These are phyloP conservation scores for Apostasia shenzhenica DNA, from an alignment of 106 monocot genomes.

Conservation along the genomic window DNA sequence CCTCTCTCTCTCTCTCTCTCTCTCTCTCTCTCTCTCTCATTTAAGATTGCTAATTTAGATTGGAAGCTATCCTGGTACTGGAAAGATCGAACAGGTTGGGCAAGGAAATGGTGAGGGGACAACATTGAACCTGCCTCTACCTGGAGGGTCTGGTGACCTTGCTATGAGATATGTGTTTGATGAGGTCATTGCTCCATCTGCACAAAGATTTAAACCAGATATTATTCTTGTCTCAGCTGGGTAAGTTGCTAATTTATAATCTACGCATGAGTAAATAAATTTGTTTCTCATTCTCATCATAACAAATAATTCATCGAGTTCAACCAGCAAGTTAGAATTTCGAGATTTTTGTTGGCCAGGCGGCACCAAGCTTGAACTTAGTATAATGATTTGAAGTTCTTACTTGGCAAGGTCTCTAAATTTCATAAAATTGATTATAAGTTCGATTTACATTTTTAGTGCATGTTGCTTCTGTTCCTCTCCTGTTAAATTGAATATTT, in stretches of 20 bases:
- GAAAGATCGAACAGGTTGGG: constrained; percentile 87
- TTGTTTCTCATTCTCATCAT: not conserved
- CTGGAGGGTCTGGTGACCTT: constrained; percentile 85
- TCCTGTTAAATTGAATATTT: no score
- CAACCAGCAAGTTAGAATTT: no score
- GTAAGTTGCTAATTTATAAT: constrained; percentile 39
- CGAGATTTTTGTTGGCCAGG: no score
- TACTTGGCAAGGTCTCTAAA: no score
- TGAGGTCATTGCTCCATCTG: constrained; percentile 82
- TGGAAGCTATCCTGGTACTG: constrained; percentile 97
- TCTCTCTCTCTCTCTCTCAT: no score
- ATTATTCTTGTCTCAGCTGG: constrained; percentile 98
- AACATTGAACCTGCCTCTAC: constrained; percentile 84
- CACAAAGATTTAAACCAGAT: constrained; percentile 89
- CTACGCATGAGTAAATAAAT: no score
- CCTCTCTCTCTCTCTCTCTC: no score
- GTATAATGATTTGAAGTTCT: no score
- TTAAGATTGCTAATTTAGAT: constrained; percentile 21
- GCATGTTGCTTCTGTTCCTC: no score
- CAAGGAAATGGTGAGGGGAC: constrained; percentile 80
- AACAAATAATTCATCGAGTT: not conserved
- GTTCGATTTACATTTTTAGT: no score
- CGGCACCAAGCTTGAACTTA: no score
- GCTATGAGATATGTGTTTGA: constrained; percentile 85
- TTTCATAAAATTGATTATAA: no score